These are phyloP conservation scores for Ogataea salicorniae DNA, from an alignment of 805 yeast genomes.

Conservation along the genomic window DNA sequence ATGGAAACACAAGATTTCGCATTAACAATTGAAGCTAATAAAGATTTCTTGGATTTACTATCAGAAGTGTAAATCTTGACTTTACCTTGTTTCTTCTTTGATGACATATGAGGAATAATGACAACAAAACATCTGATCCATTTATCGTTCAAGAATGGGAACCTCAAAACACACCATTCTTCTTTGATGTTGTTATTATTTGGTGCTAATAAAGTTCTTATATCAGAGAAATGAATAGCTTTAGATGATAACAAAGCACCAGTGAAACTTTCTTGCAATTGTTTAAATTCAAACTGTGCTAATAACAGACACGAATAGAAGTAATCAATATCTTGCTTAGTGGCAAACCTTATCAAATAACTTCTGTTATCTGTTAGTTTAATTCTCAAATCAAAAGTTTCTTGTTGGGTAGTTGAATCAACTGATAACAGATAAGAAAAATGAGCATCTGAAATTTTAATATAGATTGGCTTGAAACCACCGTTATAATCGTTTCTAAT, in stretches of 20 bases:
- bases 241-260: constrained; percentile 58
- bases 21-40: constrained; percentile 44
- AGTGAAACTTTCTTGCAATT: constrained; percentile 57
- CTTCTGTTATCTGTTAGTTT: constrained; percentile 21
- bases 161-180: constrained; percentile 61
- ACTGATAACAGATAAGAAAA: constrained; percentile 12
- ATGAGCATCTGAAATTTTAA: constrained; percentile 45
- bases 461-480: constrained; percentile 44
- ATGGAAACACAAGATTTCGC: constrained; percentile 47
- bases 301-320: constrained; percentile 44
- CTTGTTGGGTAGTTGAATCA: constrained; percentile 4
- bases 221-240: constrained; percentile 52
- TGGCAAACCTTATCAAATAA: constrained; percentile 22
- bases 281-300: constrained; percentile 51
- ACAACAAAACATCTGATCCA: constrained; percentile 55
- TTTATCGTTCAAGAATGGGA: constrained; percentile 51
- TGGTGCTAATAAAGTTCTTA: constrained; percentile 51
- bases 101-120: constrained; percentile 40
- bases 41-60: constrained; percentile 43
- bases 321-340: constrained; percentile 23
- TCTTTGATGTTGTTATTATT: constrained; percentile 41
- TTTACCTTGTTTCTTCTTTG: constrained; percentile 41
- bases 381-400: constrained; percentile 15
- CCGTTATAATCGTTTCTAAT: constrained; percentile 29
- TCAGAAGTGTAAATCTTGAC: constrained; percentile 49